Conservation (phyloP, 2,329 filamentous ascomycete species). For the Cryoendolithus antarcticus region DNA sequence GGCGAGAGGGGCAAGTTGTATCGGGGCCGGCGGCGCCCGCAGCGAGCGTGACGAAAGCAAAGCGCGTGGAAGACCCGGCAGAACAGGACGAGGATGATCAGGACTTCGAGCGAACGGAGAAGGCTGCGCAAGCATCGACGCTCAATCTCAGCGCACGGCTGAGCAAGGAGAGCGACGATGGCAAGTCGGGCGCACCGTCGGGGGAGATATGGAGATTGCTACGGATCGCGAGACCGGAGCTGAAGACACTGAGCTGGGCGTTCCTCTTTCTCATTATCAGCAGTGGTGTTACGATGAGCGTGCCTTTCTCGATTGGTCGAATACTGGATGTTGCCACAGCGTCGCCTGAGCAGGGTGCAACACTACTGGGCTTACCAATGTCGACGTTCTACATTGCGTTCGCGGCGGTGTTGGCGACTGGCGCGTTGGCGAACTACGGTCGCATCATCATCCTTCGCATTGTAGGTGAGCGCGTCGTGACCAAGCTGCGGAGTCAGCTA, state of each 20-base stretch:
- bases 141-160: conserved; percentile 80
- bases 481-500: conserved; percentile 74
- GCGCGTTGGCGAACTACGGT: conserved; percentile 84
- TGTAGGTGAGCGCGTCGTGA: conserved; percentile 88
- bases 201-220: conserved; percentile 80
- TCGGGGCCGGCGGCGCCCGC: conserved; percentile 1
- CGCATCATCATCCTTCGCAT: conserved; percentile 87
- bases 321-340: conserved; percentile 87
- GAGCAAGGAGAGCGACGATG: conserved; percentile 59
- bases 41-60: background rate
- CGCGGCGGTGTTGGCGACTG: conserved; percentile 59
- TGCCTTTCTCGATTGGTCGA: conserved; percentile 92
- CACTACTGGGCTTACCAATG: conserved; percentile 72
- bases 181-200: conserved; percentile 26
- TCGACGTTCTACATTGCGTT: conserved; percentile 81
- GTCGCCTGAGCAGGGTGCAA: conserved; percentile 43
- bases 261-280: conserved; percentile 80
- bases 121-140: conserved; percentile 73
- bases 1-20: conserved; percentile 8
- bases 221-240: conserved; percentile 77
- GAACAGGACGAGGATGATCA: conserved; percentile 36
- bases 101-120: conserved; percentile 65
- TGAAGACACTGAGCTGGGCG: conserved; percentile 64
- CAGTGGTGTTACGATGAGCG: conserved; percentile 86
- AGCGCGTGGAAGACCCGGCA: conserved; percentile 10